phyloP scores from a whole-genome alignment of 768 basidiomycete genomes.

The Auricularia heimuer region DNA sequence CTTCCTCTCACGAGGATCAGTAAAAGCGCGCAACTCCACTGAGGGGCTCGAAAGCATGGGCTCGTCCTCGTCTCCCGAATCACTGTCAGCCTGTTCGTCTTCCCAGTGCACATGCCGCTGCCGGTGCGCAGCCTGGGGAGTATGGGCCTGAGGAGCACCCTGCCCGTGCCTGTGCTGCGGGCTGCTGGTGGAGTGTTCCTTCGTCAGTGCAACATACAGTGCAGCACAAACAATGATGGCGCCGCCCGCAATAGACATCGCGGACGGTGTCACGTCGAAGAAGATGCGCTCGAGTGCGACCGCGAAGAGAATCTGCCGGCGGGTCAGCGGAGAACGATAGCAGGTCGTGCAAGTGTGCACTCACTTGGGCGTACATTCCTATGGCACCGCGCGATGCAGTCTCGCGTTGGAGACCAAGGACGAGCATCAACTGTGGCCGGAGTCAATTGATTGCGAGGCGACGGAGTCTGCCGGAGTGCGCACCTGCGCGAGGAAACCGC shows the following conservation, averaged over 20 bases:
- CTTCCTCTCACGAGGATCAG: no score
- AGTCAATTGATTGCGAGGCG: not conserved
- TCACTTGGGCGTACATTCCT: conserved; percentile 47
- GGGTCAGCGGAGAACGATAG: no score
- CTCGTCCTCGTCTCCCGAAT: not conserved
- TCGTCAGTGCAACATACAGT: conserved; percentile 49
- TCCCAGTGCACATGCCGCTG: not conserved
- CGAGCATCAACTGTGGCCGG: conserved; percentile 37
- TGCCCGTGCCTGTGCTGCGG: not conserved
- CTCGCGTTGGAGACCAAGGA: conserved; percentile 54
- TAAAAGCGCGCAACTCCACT: no score
- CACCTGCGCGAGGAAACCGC: conserved; percentile 29
- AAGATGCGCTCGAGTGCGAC: conserved; percentile 52
- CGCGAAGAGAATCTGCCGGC: conserved; percentile 53
- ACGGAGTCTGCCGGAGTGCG: not conserved
- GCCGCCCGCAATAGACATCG: conserved; percentile 52
- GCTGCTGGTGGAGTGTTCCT: not conserved
- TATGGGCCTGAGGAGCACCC: not conserved
- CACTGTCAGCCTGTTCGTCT: not conserved
- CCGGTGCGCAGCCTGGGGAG: not conserved
- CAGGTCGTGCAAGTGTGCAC: conserved; percentile 5
- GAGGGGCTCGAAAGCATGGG: no score
- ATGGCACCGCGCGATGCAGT: conserved; percentile 54
- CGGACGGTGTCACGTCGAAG: conserved; percentile 50
- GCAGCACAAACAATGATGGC: conserved; percentile 55